These are phyloP conservation scores for Verticillium dahliae DNA, from an alignment of 2,329 filamentous ascomycete species.

Conservation along the genomic window DNA sequence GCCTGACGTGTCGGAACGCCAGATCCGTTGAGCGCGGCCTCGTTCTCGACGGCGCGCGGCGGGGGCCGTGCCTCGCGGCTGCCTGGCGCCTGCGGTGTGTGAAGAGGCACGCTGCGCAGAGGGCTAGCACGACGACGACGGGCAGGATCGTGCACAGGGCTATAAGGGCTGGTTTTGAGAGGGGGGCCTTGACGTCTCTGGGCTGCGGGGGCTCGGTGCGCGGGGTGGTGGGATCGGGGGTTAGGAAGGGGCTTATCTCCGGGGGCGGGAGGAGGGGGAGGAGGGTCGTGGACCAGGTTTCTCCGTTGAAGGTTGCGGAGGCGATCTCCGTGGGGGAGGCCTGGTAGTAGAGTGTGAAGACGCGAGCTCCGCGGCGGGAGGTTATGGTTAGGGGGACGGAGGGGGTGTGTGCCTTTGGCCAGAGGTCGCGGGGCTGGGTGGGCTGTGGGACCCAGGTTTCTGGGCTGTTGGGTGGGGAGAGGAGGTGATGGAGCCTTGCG, in stretches of 20 bases:
- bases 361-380: background rate
- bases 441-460: background rate
- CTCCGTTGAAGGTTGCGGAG: background rate
- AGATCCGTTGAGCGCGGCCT: background rate
- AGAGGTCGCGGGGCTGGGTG: background rate
- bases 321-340: background rate
- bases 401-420: background rate
- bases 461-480: background rate
- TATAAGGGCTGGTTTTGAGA: background rate
- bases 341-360: background rate
- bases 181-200: background rate
- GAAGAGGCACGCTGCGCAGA: background rate
- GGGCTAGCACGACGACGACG: background rate
- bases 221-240: background rate
- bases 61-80: background rate
- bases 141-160: background rate
- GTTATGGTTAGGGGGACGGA: background rate
- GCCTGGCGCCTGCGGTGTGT: background rate
- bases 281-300: background rate
- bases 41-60: background rate
- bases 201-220: background rate
- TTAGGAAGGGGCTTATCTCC: background rate
- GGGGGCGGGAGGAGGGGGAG: background rate
- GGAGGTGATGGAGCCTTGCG: slow-evolving; percentile 21
- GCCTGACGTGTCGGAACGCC: background rate